These are phyloP conservation scores for Reutealis trisperma DNA, from an alignment of 345 rosid species.

Conservation along the genomic window DNA sequence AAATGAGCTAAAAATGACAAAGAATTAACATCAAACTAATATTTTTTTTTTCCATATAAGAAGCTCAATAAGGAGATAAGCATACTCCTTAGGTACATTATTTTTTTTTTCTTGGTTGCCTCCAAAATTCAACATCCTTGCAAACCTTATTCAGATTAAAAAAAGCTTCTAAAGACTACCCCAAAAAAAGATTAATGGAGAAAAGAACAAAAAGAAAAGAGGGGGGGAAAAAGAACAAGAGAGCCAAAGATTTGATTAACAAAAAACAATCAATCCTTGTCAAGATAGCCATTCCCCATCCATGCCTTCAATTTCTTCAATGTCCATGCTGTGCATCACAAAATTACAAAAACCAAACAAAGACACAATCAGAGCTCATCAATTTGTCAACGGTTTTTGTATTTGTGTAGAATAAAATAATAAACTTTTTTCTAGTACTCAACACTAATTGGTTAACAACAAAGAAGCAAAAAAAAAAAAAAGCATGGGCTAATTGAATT, in stretches of 20 bases:
- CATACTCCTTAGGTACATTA: conserved; percentile 31
- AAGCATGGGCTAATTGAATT: not conserved
- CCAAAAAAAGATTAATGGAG: conserved; percentile 23
- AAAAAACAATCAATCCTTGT: conserved; percentile 68
- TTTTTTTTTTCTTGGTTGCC: conserved; percentile 31
- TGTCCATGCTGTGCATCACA: conserved; percentile 70
- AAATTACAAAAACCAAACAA: conserved; percentile 7
- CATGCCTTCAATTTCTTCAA: conserved; percentile 87
- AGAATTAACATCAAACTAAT: not conserved
- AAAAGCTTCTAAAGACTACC: conserved; percentile 9
- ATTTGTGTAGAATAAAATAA: conserved; percentile 5
- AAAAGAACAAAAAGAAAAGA: conserved; percentile 7
- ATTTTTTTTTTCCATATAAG: conserved; percentile 6
- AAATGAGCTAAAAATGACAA: not conserved
- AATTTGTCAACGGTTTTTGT: conserved; percentile 21
- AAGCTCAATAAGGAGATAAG: conserved; percentile 13
- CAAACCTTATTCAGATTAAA: conserved; percentile 47
- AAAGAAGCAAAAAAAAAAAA: not conserved
- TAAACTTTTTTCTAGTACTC: not conserved
- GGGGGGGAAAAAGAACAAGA: conserved; percentile 6
- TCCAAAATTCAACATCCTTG: conserved; percentile 31
- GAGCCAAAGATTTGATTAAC: conserved; percentile 61
- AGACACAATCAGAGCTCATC: conserved; percentile 24
- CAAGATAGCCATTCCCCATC: conserved; percentile 92
- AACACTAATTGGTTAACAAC: conserved; percentile 10